These are phyloP conservation scores for Cryptococcus sp. DNA, from an alignment of 1,284 basidiomycete genomes.

Conservation along the genomic window DNA sequence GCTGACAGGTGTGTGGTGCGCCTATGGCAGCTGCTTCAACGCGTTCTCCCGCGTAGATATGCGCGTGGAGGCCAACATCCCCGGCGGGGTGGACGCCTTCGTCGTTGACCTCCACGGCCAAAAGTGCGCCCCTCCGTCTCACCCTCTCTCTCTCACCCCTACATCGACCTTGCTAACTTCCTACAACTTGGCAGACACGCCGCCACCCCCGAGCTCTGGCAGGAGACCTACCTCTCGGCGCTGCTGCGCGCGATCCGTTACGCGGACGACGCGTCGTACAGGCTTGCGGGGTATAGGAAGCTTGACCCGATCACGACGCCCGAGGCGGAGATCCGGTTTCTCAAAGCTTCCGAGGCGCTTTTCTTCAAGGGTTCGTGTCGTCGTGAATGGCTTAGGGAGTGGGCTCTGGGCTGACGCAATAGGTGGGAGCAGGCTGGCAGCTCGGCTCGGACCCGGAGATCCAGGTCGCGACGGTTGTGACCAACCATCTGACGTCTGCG, in stretches of 20 bases:
- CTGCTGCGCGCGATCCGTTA: conserved; percentile 88
- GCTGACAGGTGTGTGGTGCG: background rate
- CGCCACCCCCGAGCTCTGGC: conserved; percentile 89
- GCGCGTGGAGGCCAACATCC: conserved; percentile 96
- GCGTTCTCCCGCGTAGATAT: conserved; percentile 97
- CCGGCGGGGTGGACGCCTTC: conserved; percentile 93
- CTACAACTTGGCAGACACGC: conserved; percentile 80
- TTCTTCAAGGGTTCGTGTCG: conserved; percentile 76
- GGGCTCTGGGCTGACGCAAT: background rate
- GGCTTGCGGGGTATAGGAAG: conserved; percentile 89
- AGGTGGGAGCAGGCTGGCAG: conserved; percentile 73
- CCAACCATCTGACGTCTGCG: conserved; percentile 91
- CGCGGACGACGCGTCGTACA: conserved; percentile 89
- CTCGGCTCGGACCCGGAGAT: conserved; percentile 98
- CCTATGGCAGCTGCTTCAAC: conserved; percentile 76
- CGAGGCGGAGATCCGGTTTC: conserved; percentile 84
- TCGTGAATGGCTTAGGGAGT: background rate
- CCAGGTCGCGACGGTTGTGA: conserved; percentile 95
- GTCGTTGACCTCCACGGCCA: conserved; percentile 92
- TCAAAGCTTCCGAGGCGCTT: conserved; percentile 84
- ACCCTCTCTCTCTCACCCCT: too few relatives aligned
- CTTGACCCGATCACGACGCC: conserved; percentile 88
- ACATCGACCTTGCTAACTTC: too few relatives aligned
- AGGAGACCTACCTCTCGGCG: conserved; percentile 94
- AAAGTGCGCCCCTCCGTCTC: conserved; percentile 58